Conservation (phyloP, 306 rosid species). For the Ormosia emarginata region DNA sequence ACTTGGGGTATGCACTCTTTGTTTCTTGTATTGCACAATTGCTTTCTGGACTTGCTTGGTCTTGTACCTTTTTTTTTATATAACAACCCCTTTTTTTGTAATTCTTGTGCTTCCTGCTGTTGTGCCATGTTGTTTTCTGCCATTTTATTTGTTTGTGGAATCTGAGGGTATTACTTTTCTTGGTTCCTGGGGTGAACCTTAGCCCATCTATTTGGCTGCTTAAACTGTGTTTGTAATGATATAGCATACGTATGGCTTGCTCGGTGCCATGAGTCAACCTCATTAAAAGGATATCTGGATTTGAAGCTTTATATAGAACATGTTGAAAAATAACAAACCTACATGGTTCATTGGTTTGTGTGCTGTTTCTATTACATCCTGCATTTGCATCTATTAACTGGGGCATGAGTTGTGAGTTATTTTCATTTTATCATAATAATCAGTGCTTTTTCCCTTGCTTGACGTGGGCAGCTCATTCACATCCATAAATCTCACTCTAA, state of each 20-base stretch:
- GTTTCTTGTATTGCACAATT: not conserved
- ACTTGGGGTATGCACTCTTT: conserved; percentile 50
- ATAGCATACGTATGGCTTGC: not conserved
- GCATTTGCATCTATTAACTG: not conserved
- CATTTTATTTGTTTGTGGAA: not conserved
- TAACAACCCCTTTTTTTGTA: not conserved
- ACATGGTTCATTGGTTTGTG: not conserved
- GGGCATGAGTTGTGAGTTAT: not conserved
- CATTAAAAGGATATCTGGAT: not conserved
- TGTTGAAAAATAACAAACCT: not conserved
- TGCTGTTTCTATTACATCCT: not conserved
- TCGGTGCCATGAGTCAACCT: not conserved
- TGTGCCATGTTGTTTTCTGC: not conserved
- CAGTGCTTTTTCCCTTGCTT: not conserved
- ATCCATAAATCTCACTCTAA: not conserved
- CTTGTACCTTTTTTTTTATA: not conserved
- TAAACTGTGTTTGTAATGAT: too few relatives aligned
- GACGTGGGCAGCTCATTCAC: not conserved
- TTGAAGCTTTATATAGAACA: not conserved
- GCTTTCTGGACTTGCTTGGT: not conserved
- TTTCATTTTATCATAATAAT: not conserved
- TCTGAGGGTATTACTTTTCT: not conserved
- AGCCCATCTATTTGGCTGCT: not conserved
- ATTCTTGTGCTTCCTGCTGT: not conserved
- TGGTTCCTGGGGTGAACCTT: not conserved